Conservation (phyloP, 257 asterid species). For the Gentiana dahurica region DNA sequence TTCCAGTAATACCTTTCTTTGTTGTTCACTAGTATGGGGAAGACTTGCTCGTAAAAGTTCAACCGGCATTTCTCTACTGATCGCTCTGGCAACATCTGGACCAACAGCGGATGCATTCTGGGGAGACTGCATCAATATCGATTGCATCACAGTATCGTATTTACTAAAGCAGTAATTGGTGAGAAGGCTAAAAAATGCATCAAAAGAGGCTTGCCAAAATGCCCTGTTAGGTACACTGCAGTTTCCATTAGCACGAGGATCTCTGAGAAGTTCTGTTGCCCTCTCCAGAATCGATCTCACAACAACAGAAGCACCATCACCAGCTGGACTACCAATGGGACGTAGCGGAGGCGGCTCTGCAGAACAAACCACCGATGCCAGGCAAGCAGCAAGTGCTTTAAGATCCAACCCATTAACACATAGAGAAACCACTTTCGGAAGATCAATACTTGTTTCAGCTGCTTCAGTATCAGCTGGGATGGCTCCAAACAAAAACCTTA, state of each 20-base stretch:
- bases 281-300: conserved; percentile 36
- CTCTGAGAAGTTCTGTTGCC: conserved; percentile 31
- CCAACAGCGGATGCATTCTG: conserved; percentile 12
- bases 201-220: conserved; percentile 48
- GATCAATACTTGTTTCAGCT: conserved; percentile 19
- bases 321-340: conserved; percentile 41
- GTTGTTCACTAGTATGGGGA: conserved; percentile 39
- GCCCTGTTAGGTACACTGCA: conserved; percentile 30
- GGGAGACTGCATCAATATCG: conserved; percentile 13
- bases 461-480: conserved; percentile 24
- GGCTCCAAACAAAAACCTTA: conserved; percentile 33
- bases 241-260: conserved; percentile 25
- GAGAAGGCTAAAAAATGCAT: conserved; percentile 32
- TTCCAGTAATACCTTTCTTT: conserved; percentile 31
- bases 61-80: conserved; percentile 38
- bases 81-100: conserved; percentile 29
- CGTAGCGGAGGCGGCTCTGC: conserved; percentile 41
- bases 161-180: conserved; percentile 31
- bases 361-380: conserved; percentile 41
- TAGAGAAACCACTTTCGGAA: conserved; percentile 21
- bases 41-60: conserved; percentile 44
- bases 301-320: conserved; percentile 40
- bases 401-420: conserved; percentile 33
- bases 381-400: conserved; percentile 35
- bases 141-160: conserved; percentile 26